Base-by-base conservation (phyloP, 163 green algal genomes). In the Chloromonas sp. region DNA sequence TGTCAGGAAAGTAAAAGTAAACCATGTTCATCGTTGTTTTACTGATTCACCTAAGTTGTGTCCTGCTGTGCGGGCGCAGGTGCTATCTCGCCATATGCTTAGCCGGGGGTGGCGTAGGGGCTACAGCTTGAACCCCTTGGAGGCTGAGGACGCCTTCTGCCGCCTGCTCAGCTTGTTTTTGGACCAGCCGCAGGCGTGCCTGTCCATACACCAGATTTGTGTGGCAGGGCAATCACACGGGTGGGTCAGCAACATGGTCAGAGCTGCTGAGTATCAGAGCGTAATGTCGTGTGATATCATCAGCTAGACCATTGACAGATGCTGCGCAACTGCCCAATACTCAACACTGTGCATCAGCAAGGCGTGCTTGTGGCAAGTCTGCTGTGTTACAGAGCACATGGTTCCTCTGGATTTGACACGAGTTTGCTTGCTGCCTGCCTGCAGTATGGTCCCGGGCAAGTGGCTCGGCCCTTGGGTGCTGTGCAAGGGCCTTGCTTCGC, bases 401-500 rank as follows among this genome's bases (percentile, higher is more conserved):
- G 36, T 36, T 36, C 36, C 36, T 36, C 36, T 36, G 36, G 36
- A 36, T 36, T 36, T 36, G 36, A 36, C 36, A 36, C 36, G 36
- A 36, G 36, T 74, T 11, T 74, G 66, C 66, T 74, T 74, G 5
- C 66, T 74, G 66, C 66, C 5, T 11, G 5, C 66, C 66, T 87
- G 84, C 92, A 97, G 96, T 61, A 92, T 98, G 1, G 86, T 93
- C 11, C 83, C 94, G 0, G 96, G 96, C 0, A 87, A 91, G 81
- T 99, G 96, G 96, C 84, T 98, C 81, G 96, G 96, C 0, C 96
- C 96, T 0, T 98, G 93, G 89, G 92, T 91, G 60, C 89, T 97
- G 71, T 98, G 94, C 91, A 89, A 93, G 36, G 88, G 93, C 61
- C 81, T 98, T 76, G 90, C 94, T 82, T 85, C 87, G 14, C 78